These are phyloP conservation scores for Pisolithus thermaeus DNA, from an alignment of 1,284 basidiomycete species.

Conservation along the genomic window DNA sequence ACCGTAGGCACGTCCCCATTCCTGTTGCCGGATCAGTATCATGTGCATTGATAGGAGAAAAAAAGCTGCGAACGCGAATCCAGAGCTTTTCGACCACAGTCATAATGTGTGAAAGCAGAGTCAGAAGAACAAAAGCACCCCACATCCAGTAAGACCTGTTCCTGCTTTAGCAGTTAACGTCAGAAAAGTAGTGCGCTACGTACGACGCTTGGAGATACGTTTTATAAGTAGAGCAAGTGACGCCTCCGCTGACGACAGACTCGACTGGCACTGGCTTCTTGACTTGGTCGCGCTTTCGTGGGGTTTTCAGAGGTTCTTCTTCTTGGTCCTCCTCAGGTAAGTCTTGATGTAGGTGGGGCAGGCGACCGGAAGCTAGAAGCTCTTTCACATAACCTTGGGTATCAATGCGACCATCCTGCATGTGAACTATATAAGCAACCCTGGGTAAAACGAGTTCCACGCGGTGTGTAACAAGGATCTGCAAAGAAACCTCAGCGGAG, in stretches of 20 bases:
- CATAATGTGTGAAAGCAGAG: slow-evolving; percentile 28
- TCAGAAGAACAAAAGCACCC: slow-evolving; percentile 34
- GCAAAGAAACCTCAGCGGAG: slow-evolving; percentile 1
- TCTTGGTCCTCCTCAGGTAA: slow-evolving; percentile 23
- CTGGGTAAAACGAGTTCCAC: slow-evolving; percentile 56
- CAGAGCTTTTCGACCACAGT: slow-evolving; percentile 49
- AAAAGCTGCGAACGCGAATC: slow-evolving; percentile 32
- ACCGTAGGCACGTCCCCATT: slow-evolving; percentile 44
- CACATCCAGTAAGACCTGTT: slow-evolving; percentile 49
- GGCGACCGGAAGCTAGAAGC: slow-evolving; percentile 40
- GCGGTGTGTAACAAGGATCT: slow-evolving; percentile 63
- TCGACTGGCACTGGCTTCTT: slow-evolving; percentile 53
- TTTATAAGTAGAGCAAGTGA: slow-evolving; percentile 62
- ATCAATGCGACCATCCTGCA: slow-evolving; percentile 58
- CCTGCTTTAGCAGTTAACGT: background rate
- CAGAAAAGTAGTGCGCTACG: slow-evolving; percentile 6
- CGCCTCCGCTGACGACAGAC: slow-evolving; percentile 53
- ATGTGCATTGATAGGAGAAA: background rate
- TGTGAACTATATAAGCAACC: slow-evolving; percentile 50
- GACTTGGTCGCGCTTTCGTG: background rate
- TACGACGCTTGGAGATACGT: slow-evolving; percentile 56
- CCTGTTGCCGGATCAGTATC: slow-evolving; percentile 18
- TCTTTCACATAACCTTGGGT: slow-evolving; percentile 50
- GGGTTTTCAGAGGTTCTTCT: background rate
- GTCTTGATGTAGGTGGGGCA: slow-evolving; percentile 19